Percentiles rank a stretch among this genome's conserved stretches.
Evolutionary conservation across 257 asterid genomes (phyloP).

Genomic region (Jacaranda copaia): DNA sequence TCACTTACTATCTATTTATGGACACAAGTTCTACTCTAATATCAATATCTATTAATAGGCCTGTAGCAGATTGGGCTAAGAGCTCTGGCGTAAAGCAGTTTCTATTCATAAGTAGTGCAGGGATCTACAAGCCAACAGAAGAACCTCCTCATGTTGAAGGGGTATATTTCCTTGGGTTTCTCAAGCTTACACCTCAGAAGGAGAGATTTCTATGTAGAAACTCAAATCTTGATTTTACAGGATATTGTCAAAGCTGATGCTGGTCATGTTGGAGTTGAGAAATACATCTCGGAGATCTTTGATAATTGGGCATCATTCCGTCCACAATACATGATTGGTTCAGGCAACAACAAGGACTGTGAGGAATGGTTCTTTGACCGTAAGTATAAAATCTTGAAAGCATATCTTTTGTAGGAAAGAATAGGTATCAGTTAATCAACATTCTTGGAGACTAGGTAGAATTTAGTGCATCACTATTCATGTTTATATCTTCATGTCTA

Average conservation of each 20-base stretch:
- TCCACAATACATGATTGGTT: slow-evolving; percentile 96
- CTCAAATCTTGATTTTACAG: slow-evolving; percentile 48
- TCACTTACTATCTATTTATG: neutral
- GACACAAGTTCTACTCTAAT: slow-evolving; percentile 9
- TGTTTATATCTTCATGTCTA: neutral
- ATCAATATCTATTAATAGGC: slow-evolving; percentile 52
- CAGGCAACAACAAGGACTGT: slow-evolving; percentile 97
- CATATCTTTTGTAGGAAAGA: neutral
- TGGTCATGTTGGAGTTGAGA: slow-evolving; percentile 92
- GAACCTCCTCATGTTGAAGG: slow-evolving; percentile 99
- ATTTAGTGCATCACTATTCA: neutral
- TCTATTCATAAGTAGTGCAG: slow-evolving; percentile 93
- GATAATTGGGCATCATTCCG: slow-evolving; percentile 83
- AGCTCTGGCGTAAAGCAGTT: slow-evolving; percentile 78
- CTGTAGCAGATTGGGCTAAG: slow-evolving; percentile 97
- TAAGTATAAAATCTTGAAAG: slow-evolving; percentile 48
- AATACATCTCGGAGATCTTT: slow-evolving; percentile 75
- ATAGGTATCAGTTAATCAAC: neutral
- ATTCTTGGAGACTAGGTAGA: neutral
- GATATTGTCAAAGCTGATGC: slow-evolving; percentile 90
- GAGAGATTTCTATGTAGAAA: neutral
- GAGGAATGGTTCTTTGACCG: slow-evolving; percentile 99
- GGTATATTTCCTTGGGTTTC: slow-evolving; percentile 52
- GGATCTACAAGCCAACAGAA: slow-evolving; percentile 89
- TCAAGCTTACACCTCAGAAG: slow-evolving; percentile 16